A percentile compares a stretch with the other conserved stretches of the same genome.
Evolutionary conservation across 2,329 filamentous ascomycete species (phyloP).

Genomic region (Diaporthe sp.): DNA sequence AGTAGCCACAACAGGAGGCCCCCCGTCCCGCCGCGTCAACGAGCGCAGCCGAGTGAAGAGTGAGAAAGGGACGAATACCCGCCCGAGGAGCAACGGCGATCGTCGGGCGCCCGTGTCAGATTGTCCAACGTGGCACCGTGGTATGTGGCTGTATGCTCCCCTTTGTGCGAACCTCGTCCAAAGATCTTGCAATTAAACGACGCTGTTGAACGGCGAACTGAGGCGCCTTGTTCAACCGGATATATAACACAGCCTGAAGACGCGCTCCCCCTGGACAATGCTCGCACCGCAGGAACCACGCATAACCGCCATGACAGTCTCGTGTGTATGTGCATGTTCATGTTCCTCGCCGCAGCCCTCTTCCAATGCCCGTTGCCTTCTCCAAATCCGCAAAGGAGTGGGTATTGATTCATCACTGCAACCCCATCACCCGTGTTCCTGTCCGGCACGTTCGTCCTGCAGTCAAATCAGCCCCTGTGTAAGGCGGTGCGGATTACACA

Average conservation of each 20-base stretch:
- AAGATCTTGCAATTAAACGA: conserved; percentile 40
- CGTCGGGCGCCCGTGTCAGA: conserved; percentile 34
- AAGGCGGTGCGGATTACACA: conserved; percentile 34
- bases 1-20: conserved; percentile 6
- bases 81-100: conserved; percentile 33
- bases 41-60: background rate
- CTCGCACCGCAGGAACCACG: conserved; percentile 30
- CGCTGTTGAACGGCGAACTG: conserved; percentile 29
- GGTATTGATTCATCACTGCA: background rate
- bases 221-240: conserved; percentile 32
- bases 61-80: conserved; percentile 25
- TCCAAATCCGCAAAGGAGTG: background rate
- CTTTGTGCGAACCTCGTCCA: conserved; percentile 35
- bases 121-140: conserved; percentile 31
- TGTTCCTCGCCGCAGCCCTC: conserved; percentile 15
- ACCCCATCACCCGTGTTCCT: background rate
- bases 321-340: conserved; percentile 21
- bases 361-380: background rate
- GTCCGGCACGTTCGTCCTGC: conserved; percentile 3
- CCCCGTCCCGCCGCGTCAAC: conserved; percentile 22
- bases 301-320: conserved; percentile 28
- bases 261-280: conserved; percentile 23
- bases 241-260: conserved; percentile 35
- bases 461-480: conserved; percentile 13
- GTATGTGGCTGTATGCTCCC: background rate